A percentile compares a stretch with the other conserved stretches of the same genome.
These are phyloP conservation scores for Malania oleifera DNA, from an alignment of 164 flowering plant genomes.

Conservation along the genomic window DNA sequence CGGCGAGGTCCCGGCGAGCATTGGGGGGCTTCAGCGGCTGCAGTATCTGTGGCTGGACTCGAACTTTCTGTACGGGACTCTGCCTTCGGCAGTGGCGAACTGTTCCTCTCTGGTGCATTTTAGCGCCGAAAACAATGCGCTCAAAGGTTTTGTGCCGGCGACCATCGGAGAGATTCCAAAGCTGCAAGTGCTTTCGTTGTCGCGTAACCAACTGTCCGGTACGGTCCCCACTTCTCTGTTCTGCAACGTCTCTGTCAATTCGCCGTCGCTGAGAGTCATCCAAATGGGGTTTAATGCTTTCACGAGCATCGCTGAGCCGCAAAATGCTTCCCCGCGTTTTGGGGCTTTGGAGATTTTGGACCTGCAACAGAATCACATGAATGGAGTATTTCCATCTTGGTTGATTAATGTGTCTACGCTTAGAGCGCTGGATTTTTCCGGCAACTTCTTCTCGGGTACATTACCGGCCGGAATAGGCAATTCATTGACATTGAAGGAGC, in stretches of 20 bases:
- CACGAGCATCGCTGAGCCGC: conserved; percentile 47
- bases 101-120: conserved; percentile 67
- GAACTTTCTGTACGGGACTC: conserved; percentile 57
- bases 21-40: conserved; percentile 57
- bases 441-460: conserved; percentile 42
- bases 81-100: conserved; percentile 77
- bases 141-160: conserved; percentile 63
- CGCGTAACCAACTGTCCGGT: conserved; percentile 62
- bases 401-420: conserved; percentile 35
- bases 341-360: conserved; percentile 52
- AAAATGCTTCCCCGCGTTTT: conserved; percentile 16
- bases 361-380: conserved; percentile 52
- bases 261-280: conserved; percentile 48
- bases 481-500: conserved; percentile 41
- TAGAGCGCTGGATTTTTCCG: conserved; percentile 36
- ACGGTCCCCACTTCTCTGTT: conserved; percentile 46
- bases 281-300: conserved; percentile 64
- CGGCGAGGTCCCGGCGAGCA: conserved; percentile 57
- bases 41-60: conserved; percentile 65
- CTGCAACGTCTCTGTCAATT: conserved; percentile 31
- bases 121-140: conserved; percentile 54
- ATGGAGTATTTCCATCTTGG: conserved; percentile 60
- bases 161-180: conserved; percentile 47
- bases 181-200: conserved; percentile 64
- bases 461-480: conserved; percentile 44